Evolutionary conservation across 768 basidiomycete genomes (phyloP).

Genomic region (Amanita rubescens): DNA sequence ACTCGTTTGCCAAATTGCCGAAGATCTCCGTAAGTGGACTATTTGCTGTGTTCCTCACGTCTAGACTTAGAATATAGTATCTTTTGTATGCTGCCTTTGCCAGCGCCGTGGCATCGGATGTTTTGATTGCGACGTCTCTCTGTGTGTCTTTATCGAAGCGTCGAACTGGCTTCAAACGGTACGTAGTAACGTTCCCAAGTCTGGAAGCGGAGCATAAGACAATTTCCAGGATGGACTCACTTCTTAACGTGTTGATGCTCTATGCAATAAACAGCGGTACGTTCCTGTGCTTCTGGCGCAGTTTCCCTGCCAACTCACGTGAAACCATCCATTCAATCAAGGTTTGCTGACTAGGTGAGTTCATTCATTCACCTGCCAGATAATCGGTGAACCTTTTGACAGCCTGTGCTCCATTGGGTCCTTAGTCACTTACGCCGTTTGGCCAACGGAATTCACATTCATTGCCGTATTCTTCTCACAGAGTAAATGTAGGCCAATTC

Average conservation of each 20-base stretch:
- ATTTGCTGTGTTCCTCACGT: no score
- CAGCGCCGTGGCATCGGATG: slow-evolving; percentile 32
- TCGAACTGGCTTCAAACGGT: slow-evolving; percentile 24
- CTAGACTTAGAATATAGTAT: slow-evolving; percentile 13
- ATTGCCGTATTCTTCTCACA: slow-evolving; percentile 38
- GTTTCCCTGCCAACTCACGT: not conserved
- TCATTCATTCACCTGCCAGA: no score
- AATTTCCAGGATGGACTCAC: slow-evolving; percentile 29
- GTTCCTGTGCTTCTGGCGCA: slow-evolving; percentile 6
- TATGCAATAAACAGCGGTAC: slow-evolving; percentile 45
- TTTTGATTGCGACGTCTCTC: slow-evolving; percentile 29
- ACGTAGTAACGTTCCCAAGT: not conserved
- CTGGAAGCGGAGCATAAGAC: not conserved
- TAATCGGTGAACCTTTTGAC: not conserved
- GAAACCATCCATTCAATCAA: slow-evolving; percentile 2
- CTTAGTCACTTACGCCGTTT: slow-evolving; percentile 29
- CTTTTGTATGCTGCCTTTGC: slow-evolving; percentile 25
- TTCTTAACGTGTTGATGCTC: slow-evolving; percentile 36
- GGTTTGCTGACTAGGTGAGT: slow-evolving; percentile 27
- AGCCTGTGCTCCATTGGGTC: slow-evolving; percentile 23
- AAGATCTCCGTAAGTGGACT: no score
- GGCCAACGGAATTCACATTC: slow-evolving; percentile 40
- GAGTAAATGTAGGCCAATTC: slow-evolving; percentile 31
- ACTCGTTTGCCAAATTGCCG: no score
- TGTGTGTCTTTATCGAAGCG: slow-evolving; percentile 25